Conservation (phyloP, 129 eudicot genomes). For the Cynara cardunculus region DNA sequence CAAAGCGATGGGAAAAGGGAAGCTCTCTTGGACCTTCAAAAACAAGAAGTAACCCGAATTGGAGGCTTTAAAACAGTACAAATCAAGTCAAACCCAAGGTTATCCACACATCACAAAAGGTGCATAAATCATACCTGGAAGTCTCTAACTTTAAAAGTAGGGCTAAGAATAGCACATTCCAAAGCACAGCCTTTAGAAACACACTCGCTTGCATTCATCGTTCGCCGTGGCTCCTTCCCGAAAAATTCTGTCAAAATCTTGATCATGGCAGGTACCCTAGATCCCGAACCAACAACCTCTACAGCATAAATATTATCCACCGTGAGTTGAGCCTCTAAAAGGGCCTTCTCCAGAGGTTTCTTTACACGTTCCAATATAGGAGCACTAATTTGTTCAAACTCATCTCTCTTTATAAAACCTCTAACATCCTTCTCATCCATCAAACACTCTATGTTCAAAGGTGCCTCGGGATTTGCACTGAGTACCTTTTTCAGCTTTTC, state of each 20-base stretch:
- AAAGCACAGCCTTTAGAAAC: constrained; percentile 91
- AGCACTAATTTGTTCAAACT: constrained; percentile 74
- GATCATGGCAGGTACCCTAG: constrained; percentile 85
- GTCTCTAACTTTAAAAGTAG: constrained; percentile 86
- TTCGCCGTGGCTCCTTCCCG: constrained; percentile 91
- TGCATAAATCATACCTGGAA: constrained; percentile 48
- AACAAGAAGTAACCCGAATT: constrained; percentile 11
- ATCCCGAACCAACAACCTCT: constrained; percentile 95
- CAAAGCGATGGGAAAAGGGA: constrained; percentile 72
- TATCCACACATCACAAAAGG: not conserved
- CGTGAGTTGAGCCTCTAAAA: constrained; percentile 69
- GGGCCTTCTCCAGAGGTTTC: constrained; percentile 89
- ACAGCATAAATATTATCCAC: constrained; percentile 69
- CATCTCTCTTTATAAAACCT: constrained; percentile 82
- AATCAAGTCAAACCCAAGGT: not conserved
- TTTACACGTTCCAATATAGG: constrained; percentile 89
- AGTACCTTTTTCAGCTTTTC: constrained; percentile 88
- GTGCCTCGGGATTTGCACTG: constrained; percentile 92
- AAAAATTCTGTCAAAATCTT: constrained; percentile 86
- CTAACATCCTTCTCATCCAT: constrained; percentile 96
- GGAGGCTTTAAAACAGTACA: not conserved
- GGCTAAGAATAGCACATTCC: constrained; percentile 86
- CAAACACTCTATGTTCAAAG: constrained; percentile 87
- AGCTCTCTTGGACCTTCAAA: constrained; percentile 79
- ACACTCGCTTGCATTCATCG: constrained; percentile 97